Evolutionary conservation across 495 filamentous ascomycete genomes (phyloP).

Genomic region (Lichina pygmaea): DNA sequence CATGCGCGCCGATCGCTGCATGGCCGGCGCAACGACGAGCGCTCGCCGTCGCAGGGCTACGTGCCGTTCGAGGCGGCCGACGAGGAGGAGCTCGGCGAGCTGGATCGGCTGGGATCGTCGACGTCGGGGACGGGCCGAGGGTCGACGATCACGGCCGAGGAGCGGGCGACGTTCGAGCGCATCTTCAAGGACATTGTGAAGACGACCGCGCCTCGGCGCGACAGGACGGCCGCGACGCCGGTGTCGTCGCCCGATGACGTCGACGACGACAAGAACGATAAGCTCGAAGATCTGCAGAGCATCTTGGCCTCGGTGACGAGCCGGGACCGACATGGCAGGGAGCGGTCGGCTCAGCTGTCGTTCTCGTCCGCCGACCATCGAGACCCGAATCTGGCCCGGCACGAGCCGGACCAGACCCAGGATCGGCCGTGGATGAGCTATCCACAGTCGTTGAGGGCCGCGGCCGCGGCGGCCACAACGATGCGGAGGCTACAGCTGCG

Average conservation of each 20-base stretch:
- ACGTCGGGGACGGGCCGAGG: not conserved
- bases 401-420: not conserved
- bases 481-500: not conserved
- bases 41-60: no score
- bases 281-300: slow-evolving; percentile 2
- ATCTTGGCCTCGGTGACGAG: slow-evolving; percentile 2
- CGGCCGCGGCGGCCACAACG: not conserved
- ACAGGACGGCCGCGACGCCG: slow-evolving; percentile 2
- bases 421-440: not conserved
- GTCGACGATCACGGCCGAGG: slow-evolving; percentile 27
- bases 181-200: slow-evolving; percentile 28
- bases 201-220: not conserved
- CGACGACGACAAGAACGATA: not conserved
- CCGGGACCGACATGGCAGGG: not conserved
- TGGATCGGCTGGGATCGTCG: not conserved
- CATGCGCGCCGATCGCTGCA: no score
- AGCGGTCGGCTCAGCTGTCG: not conserved
- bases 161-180: slow-evolving; percentile 25
- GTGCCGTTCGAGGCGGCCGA: no score
- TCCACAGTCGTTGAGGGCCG: slow-evolving; percentile 1
- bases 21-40: no score
- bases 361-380: not conserved
- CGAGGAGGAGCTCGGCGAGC: no score
- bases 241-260: not conserved
- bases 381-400: not conserved